Conservation (phyloP, 345 rosid species). For the Salix suchowensis region DNA sequence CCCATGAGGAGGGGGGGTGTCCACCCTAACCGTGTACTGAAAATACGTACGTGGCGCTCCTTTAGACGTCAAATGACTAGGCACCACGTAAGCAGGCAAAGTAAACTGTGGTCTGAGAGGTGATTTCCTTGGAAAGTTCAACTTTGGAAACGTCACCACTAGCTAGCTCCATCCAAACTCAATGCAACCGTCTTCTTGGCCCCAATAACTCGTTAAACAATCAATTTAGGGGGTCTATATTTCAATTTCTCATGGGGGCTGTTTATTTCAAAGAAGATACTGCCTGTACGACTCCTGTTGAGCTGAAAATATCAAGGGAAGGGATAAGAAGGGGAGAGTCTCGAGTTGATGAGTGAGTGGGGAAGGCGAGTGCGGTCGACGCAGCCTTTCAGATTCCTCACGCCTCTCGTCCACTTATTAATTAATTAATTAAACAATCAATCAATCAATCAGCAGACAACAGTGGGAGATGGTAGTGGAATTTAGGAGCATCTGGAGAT, state of each 20-base stretch:
- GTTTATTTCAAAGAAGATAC: too few relatives aligned
- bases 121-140: background rate
- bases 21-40: background rate
- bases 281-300: background rate
- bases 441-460: too few relatives aligned
- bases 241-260: background rate
- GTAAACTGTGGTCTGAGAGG: background rate
- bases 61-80: background rate
- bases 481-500: constrained; percentile 5
- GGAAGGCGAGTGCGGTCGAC: constrained; percentile 2
- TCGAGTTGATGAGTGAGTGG: background rate
- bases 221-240: background rate
- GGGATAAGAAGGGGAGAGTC: constrained; percentile 13
- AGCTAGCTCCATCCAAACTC: background rate
- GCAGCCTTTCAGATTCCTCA: constrained; percentile 41
- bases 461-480: background rate
- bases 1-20: background rate
- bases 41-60: constrained; percentile 13
- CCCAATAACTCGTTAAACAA: background rate
- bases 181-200: too few relatives aligned
- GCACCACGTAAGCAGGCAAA: background rate
- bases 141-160: constrained; percentile 5
- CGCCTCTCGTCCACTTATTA: constrained; percentile 40
- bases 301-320: background rate
- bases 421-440: too few relatives aligned